phyloP scores from a whole-genome alignment of 805 yeast species.

The Candida orba region DNA sequence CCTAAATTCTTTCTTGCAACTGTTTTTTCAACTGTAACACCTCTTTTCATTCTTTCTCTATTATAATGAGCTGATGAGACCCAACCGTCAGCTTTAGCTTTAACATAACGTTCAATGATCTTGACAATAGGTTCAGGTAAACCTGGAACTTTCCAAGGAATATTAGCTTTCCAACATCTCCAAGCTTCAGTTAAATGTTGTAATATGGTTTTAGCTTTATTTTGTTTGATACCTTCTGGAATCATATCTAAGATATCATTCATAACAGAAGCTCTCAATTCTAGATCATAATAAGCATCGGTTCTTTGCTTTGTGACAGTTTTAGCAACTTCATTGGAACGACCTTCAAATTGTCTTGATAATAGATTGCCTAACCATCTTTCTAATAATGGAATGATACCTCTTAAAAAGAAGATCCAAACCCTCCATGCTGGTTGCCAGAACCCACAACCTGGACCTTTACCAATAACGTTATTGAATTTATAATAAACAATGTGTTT shows the following conservation, averaged over 20 bases:
- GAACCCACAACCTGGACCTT: conserved; percentile 98
- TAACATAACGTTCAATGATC: conserved; percentile 81
- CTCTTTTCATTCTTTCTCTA: conserved; percentile 79
- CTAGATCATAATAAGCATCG: conserved; percentile 91
- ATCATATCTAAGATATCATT: conserved; percentile 95
- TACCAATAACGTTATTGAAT: conserved; percentile 82
- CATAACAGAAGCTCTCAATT: conserved; percentile 88
- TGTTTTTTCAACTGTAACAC: conserved; percentile 91
- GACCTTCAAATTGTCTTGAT: conserved; percentile 93
- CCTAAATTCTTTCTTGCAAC: conserved; percentile 92
- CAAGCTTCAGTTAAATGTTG: conserved; percentile 97
- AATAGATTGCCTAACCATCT: conserved; percentile 91
- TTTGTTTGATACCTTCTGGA: conserved; percentile 88
- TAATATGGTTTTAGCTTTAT: conserved; percentile 75
- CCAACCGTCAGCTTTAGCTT: conserved; percentile 98
- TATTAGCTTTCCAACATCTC: conserved; percentile 99
- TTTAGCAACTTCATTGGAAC: conserved; percentile 87
- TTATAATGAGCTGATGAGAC: conserved; percentile 87
- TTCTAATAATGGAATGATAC: conserved; percentile 84
- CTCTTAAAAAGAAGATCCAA: conserved; percentile 89
- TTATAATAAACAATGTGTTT: conserved; percentile 85
- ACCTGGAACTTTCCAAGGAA: conserved; percentile 97
- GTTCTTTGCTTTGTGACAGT: conserved; percentile 93
- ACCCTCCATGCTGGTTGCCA: conserved; percentile 99
- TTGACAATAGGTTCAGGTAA: conserved; percentile 85